phyloP scores from a whole-genome alignment of 2,329 filamentous ascomycete species.

The Trichoderma asperellum region DNA sequence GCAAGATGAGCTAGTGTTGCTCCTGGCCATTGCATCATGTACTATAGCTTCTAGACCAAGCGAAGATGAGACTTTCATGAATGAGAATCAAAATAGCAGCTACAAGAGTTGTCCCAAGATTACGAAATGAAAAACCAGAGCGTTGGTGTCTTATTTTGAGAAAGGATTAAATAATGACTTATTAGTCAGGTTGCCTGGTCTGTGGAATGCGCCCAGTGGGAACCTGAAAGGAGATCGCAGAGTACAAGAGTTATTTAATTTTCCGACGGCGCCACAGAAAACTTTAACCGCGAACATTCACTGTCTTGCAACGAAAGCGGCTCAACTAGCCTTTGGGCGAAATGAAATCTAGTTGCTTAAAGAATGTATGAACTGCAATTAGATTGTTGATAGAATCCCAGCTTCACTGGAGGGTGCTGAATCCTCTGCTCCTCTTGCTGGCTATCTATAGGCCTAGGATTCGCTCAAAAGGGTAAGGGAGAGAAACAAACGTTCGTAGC shows the following conservation, averaged over 20 bases:
- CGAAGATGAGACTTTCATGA: not conserved
- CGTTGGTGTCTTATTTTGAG: not conserved
- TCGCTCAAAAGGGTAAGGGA: not conserved
- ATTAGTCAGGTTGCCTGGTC: not conserved
- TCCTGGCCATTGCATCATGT: not conserved
- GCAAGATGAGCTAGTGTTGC: not conserved
- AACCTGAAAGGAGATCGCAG: not conserved
- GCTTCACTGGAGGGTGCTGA: not conserved
- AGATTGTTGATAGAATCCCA: not conserved
- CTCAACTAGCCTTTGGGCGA: not conserved
- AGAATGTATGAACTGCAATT: not conserved
- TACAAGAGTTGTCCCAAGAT: not conserved
- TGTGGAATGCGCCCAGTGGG: not conserved
- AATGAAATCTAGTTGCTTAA: not conserved
- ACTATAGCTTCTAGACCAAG: not conserved
- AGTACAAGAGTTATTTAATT: not conserved
- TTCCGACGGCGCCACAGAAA: conserved; percentile 12
- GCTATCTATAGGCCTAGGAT: not conserved
- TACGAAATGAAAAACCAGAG: not conserved
- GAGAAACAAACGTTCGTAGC: not conserved
- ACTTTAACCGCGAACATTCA: conserved; percentile 2
- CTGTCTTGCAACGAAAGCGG: conserved; percentile 3
- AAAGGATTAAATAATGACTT: not conserved
- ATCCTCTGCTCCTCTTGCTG: not conserved
- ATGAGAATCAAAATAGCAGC: not conserved